These are phyloP conservation scores for Stromatinia cepivora DNA, from an alignment of 2,329 filamentous ascomycete genomes.

Conservation along the genomic window DNA sequence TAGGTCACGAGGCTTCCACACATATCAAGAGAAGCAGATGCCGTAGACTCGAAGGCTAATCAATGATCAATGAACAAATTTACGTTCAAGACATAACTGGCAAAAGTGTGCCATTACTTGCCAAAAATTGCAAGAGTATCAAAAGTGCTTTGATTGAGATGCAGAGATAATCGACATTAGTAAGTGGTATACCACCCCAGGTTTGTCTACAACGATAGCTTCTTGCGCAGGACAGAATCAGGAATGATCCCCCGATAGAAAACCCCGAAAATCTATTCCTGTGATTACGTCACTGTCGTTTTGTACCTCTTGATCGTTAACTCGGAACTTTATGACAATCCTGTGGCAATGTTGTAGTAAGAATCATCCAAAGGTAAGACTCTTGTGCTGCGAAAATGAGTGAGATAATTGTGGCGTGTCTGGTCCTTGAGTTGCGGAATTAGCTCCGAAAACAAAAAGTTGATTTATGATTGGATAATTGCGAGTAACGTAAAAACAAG, in stretches of 20 bases:
- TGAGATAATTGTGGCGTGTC: neutral
- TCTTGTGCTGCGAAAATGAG: neutral
- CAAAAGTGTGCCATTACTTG: neutral
- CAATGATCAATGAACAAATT: neutral
- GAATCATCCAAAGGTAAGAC: neutral
- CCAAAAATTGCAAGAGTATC: neutral
- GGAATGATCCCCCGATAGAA: neutral
- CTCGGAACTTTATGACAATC: neutral
- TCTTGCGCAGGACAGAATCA: neutral
- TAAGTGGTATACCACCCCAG: neutral
- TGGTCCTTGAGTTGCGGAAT: neutral
- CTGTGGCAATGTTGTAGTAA: neutral
- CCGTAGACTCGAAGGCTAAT: neutral
- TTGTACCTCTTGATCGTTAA: too few species aligned
- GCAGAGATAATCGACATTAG: neutral
- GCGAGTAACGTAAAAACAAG: conserved; percentile 5
- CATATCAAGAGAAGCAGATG: neutral
- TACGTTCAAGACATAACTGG: neutral
- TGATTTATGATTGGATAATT: neutral
- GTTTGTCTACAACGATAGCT: neutral
- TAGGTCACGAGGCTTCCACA: neutral
- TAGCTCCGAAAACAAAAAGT: neutral
- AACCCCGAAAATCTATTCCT: neutral
- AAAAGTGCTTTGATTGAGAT: neutral
- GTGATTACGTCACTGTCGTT: too few species aligned